Percentiles rank a stretch among this genome's conserved stretches.
Conservation (phyloP, 257 asterid species). For the Lycium ferocissimum region DNA sequence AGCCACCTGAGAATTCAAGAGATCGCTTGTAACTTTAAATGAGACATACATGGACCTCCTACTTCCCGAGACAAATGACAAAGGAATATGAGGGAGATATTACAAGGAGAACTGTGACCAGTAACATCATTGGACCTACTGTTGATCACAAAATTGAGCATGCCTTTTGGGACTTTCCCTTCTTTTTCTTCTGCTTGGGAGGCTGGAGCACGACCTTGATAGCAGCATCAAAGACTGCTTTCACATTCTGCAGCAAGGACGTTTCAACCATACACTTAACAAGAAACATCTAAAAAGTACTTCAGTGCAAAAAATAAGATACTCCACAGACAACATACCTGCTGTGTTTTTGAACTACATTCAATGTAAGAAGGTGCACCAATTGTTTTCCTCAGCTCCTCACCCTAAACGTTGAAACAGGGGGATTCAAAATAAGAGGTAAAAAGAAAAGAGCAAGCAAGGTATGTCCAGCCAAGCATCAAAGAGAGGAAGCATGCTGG, state of each 20-base stretch:
- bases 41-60: constrained; percentile 53
- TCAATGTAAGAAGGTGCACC: constrained; percentile 72
- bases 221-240: constrained; percentile 63
- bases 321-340: constrained; percentile 45
- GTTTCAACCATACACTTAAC: constrained; percentile 6
- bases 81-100: constrained; percentile 37
- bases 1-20: constrained; percentile 56
- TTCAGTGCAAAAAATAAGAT: neutral
- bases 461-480: neutral
- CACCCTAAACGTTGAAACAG: constrained; percentile 55
- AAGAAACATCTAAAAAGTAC: neutral
- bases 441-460: constrained; percentile 12
- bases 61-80: constrained; percentile 51
- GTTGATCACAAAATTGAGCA: constrained; percentile 77
- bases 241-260: constrained; percentile 53
- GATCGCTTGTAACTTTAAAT: constrained; percentile 51
- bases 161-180: constrained; percentile 53
- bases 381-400: constrained; percentile 67
- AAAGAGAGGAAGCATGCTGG: neutral
- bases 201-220: constrained; percentile 65
- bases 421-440: constrained; percentile 21
- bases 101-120: constrained; percentile 35
- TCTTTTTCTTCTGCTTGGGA: constrained; percentile 61
- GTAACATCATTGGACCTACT: constrained; percentile 42
- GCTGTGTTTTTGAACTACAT: constrained; percentile 79